Conservation (phyloP, 2,329 filamentous ascomycete species). For the Aspergillus ochraceoroseus region DNA sequence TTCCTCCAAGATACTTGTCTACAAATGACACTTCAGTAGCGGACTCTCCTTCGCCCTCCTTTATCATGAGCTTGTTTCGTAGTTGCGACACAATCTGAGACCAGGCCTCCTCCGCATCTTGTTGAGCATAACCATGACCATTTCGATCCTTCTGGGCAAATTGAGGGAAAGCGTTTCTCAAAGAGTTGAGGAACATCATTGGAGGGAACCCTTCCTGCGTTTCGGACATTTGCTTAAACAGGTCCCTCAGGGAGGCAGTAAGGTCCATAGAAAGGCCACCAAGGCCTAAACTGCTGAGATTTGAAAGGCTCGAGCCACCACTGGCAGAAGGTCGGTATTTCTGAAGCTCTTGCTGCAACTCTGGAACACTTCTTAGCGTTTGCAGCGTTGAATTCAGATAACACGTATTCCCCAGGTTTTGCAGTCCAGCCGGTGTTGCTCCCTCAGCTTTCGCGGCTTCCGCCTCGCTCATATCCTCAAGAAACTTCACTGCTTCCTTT, state of each 20-base stretch:
- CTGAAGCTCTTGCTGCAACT: conserved; percentile 73
- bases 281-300: conserved; percentile 53
- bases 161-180: conserved; percentile 78
- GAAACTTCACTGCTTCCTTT: conserved; percentile 75
- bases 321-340: conserved; percentile 52
- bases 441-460: conserved; percentile 78
- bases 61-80: conserved; percentile 68
- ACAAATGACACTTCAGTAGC: conserved; percentile 65
- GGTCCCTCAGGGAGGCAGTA: conserved; percentile 68
- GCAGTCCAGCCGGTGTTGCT: conserved; percentile 78
- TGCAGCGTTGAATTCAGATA: conserved; percentile 98
- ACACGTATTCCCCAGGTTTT: conserved; percentile 95
- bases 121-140: conserved; percentile 84
- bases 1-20: conserved; percentile 83
- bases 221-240: conserved; percentile 84
- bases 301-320: conserved; percentile 36
- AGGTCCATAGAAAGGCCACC: conserved; percentile 64
- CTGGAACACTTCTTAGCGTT: conserved; percentile 78
- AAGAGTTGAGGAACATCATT: conserved; percentile 71
- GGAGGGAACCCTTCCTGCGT: conserved; percentile 86
- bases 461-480: conserved; percentile 96
- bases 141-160: conserved; percentile 85
- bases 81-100: conserved; percentile 87
- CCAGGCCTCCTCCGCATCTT: conserved; percentile 98
- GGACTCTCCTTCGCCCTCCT: conserved; percentile 44